Base-by-base conservation (phyloP, 1,139 yeast genomes). In the Hansenula anomala region DNA sequence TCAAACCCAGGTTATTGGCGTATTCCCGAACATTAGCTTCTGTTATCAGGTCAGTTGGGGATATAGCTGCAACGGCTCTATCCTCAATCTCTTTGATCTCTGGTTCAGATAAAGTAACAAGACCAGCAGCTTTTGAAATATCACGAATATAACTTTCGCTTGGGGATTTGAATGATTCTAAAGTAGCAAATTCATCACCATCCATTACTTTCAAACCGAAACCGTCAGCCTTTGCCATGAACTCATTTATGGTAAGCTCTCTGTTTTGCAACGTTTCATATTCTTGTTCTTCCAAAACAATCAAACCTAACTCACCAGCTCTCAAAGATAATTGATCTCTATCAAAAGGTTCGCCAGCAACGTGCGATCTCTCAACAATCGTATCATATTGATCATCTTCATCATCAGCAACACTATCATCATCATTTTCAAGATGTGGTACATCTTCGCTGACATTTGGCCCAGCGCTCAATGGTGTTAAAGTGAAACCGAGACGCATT, bases 1-100 rank as follows among this genome's bases (percentile, higher is more conserved):
- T 54, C 42, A 68, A 53, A 4, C 70, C 71, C 12, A 63, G 45
- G n/a, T 54, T 53, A 8, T 56, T 54, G 2, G 69, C 71, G 18
- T 56, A 56, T 9, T 51, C 18, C 12, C 28, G 37, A 16, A 41
- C 33, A 19, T 35, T 38, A 4, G 42, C 41, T 23, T 23, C 4
- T 16, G 45, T 30, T 3, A 40, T 20, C 44, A 40, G 9, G 14
- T 40, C 38, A 10, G 36, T 36, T 13, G 46, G 38, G 3, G 11
- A 32, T 14, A 40, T 41, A 10, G 13, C 24, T 3, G 38, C 8
- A 8, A 24, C 33, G 4, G 44, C 44, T 3, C 24, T 22, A 7
- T 35, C 23, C 32, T 40, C 34, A 9, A 46, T 9, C 3, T 19
- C 15, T 27, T 40, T 20, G 3, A 46, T 4, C 19, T 46, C 45